phyloP scores from a whole-genome alignment of 225 moss, liverwort and hornwort species.

The Takakia lepidozioides region DNA sequence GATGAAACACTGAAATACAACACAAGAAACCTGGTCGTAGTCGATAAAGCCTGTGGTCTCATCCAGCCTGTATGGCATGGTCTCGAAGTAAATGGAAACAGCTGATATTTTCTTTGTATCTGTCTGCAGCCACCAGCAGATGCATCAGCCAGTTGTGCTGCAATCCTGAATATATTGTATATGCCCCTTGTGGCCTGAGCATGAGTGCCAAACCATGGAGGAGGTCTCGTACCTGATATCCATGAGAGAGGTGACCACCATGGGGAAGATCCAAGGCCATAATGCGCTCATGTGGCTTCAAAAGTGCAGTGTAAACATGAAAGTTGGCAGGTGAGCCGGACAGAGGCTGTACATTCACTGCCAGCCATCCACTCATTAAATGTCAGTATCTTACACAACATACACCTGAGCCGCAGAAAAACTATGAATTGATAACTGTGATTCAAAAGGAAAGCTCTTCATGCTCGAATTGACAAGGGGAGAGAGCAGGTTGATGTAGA shows the following conservation, averaged over 20 bases:
- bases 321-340: constrained; percentile 97
- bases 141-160: too few species aligned
- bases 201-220: too few species aligned
- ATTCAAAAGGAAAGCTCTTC: too few species aligned
- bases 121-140: too few species aligned
- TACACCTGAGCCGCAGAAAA: too few species aligned
- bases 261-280: constrained; percentile 98
- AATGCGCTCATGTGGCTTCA: constrained; percentile 95
- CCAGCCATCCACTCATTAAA: neutral
- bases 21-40: constrained; percentile 47
- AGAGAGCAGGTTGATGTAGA: too few species aligned
- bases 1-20: too few species aligned
- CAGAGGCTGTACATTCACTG: constrained; percentile 91
- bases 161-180: too few species aligned
- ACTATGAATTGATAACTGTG: too few species aligned
- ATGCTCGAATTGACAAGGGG: too few species aligned
- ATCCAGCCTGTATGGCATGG: constrained; percentile 84
- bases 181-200: too few species aligned
- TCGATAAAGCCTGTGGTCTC: constrained; percentile 81
- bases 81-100: constrained; percentile 92
- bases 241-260: constrained; percentile 93
- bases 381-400: too few species aligned
- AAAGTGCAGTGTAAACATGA: constrained; percentile 92
- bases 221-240: constrained; percentile 56
- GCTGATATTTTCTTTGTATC: constrained; percentile 98